Conservation (phyloP, 176 grass and related monocot species). For the Oryza longistaminata region DNA sequence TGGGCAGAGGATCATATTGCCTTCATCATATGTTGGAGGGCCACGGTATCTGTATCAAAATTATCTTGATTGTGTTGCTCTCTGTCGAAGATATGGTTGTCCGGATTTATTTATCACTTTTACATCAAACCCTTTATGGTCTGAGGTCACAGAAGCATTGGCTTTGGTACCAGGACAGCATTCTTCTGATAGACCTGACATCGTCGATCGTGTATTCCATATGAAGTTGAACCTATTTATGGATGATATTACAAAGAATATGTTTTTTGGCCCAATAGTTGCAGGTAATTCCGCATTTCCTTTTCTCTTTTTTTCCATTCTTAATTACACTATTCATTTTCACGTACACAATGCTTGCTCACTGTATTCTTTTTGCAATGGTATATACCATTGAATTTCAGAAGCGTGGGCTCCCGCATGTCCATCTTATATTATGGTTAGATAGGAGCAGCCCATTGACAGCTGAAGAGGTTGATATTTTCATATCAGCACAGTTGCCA, state of each 20-base stretch:
- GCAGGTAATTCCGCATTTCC: neutral
- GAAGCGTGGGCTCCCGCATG: no score
- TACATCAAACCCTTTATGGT: no score
- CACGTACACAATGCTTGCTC: neutral
- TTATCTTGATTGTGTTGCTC: neutral
- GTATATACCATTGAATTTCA: neutral
- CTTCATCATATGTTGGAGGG: neutral
- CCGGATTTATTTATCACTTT: neutral
- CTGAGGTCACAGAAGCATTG: neutral
- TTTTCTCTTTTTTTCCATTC: no score
- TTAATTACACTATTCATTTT: no score
- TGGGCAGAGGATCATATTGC: neutral
- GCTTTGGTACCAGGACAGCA: neutral
- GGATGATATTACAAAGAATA: no score
- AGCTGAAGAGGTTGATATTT: no score
- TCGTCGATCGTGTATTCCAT: neutral
- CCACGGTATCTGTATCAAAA: neutral
- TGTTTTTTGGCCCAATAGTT: neutral
- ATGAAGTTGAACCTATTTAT: no score
- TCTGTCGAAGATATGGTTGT: neutral
- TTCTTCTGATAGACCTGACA: neutral
- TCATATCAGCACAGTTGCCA: no score
- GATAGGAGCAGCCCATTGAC: no score
- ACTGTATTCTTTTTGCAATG: neutral
- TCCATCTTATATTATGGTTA: no score